Base-by-base conservation (phyloP, 2,329 filamentous ascomycete species). In the Lasiodiplodia sp. region DNA sequence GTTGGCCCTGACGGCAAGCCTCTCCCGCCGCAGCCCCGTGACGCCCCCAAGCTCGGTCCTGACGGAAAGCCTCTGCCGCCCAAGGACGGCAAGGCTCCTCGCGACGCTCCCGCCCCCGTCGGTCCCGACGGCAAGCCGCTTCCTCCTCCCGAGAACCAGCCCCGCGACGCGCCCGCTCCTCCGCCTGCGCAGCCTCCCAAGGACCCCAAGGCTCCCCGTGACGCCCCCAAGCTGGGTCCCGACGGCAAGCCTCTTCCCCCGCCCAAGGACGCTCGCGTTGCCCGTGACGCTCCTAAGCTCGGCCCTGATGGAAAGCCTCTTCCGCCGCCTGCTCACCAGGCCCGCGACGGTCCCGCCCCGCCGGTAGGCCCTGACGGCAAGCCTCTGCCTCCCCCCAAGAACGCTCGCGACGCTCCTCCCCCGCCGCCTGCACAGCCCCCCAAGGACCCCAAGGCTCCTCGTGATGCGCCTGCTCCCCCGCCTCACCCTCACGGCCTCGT, bases 241-340 rank as follows among this genome's bases (percentile, higher is more conserved):
- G 47, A 52, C 6, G 44, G 44, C 21, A 60, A 47, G 38, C 57
- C 57, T 3, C 57, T 47, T 18, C 57, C 57, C 11, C 57, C 57
- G 18, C 23, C 57, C 56, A 40, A n/a, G 34, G 23, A 5, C 23
- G 25, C 14, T 56, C 53, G 52, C 47, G 28, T 51, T 37, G 62
- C 47, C 31, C 62, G 63, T 10, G 63, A 66, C 37, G 63, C 63
- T 31, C 62, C 62, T 6, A 34, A 44, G 11, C 40, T 40, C 3
- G 40, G 25, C 44, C 60, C 62, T 31, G 34, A 55, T 5, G 37
- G 28, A 10, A 66, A 49, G 52, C 51, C 64, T 57, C 23, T 25
- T 23, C 16, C 23, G 11, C 37, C 52, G 25, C 31, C 31, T 23
- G 52, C 44, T 18, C 16, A 28, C 21, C 21, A 57, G 5, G n/a